Evolutionary conservation across 139 green algal genomes (phyloP).

Genomic region (Chlorella sp.): DNA sequence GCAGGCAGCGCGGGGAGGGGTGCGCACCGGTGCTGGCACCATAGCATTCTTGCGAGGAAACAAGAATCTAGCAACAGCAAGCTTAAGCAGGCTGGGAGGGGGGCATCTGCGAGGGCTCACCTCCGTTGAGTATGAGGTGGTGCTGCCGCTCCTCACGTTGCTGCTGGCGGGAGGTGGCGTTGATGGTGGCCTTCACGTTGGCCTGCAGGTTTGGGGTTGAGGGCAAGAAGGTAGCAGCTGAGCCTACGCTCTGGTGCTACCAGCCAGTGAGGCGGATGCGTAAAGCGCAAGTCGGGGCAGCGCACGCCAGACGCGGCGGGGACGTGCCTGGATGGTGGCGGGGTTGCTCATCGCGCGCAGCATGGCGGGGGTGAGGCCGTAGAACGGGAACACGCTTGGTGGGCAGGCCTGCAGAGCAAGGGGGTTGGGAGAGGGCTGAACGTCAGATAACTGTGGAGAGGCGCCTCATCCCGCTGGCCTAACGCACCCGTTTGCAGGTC

Average conservation of each 20-base stretch:
- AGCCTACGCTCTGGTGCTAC: too few relatives aligned
- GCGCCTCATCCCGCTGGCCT: too few relatives aligned
- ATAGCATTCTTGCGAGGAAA: too few relatives aligned
- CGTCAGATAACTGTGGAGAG: neutral
- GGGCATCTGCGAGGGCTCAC: too few relatives aligned
- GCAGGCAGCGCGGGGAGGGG: neutral
- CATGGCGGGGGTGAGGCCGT: constrained; percentile 70
- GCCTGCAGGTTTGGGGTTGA: neutral
- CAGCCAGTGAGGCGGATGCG: too few relatives aligned
- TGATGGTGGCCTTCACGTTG: constrained; percentile 41
- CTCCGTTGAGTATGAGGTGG: neutral
- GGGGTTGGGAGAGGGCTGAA: neutral
- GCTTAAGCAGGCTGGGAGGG: neutral
- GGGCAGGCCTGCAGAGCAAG: constrained; percentile 55
- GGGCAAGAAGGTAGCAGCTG: too few relatives aligned
- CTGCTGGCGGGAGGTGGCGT: constrained; percentile 15
- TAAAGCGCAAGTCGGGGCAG: too few relatives aligned
- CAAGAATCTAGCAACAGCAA: too few relatives aligned
- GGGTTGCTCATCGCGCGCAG: constrained; percentile 60
- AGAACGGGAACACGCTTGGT: constrained; percentile 82
- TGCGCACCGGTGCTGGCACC: neutral
- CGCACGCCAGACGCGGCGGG: too few relatives aligned
- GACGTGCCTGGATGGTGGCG: constrained; percentile 33
- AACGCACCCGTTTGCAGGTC: too few relatives aligned
- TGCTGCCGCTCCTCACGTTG: constrained; percentile 1